These are phyloP conservation scores for Solanum lycopersicoides DNA, from an alignment of 257 asterid species.

Conservation along the genomic window DNA sequence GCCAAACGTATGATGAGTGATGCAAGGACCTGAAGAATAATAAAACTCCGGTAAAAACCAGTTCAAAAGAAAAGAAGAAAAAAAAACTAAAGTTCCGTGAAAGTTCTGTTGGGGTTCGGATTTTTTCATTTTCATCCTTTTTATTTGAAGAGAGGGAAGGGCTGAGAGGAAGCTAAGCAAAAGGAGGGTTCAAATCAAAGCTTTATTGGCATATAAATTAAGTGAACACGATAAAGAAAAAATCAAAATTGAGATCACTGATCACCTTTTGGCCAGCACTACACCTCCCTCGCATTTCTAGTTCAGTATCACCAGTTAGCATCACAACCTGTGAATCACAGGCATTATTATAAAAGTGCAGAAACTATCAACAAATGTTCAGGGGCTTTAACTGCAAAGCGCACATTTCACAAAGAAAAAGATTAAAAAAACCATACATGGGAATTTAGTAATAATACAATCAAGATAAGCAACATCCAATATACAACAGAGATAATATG, in stretches of 20 bases:
- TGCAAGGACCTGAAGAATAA: conserved; percentile 69
- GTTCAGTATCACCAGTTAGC: conserved; percentile 96
- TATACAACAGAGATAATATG: background rate
- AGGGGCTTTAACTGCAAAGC: background rate
- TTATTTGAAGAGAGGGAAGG: background rate
- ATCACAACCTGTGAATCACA: conserved; percentile 59
- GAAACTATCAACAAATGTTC: background rate
- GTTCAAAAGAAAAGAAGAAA: background rate
- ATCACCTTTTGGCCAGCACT: conserved; percentile 98
- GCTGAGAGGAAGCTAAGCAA: background rate
- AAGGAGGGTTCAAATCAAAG: background rate
- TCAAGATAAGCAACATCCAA: background rate
- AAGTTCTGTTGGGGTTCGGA: background rate
- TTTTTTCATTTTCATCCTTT: background rate
- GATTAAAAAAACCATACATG: background rate
- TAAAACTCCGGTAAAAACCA: background rate
- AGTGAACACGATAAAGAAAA: background rate
- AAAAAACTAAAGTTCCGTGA: background rate
- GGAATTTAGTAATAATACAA: background rate
- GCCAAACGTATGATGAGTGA: conserved; percentile 90
- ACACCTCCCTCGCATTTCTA: conserved; percentile 99
- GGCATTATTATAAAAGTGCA: background rate
- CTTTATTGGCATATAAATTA: background rate
- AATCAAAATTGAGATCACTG: background rate
- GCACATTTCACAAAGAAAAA: background rate